Percentiles rank a stretch among this genome's conserved stretches.
Conservation (phyloP, 768 basidiomycete species). For the Mycena vitilis region DNA sequence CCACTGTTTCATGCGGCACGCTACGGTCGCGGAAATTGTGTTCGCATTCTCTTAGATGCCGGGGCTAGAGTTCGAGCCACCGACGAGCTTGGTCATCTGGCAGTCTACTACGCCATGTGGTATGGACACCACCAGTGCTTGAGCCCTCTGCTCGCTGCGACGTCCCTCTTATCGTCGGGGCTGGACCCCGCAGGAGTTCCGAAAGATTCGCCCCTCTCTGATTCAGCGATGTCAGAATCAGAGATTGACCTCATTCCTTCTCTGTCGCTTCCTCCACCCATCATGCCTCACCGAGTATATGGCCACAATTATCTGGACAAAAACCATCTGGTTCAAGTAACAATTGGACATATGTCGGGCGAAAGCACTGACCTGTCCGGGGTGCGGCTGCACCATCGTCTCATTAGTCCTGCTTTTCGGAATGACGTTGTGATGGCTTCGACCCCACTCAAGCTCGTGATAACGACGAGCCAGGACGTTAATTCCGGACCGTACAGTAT, state of each 20-base stretch:
- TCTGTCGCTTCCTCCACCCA: constrained; percentile 95
- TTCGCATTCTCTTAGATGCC: constrained; percentile 82
- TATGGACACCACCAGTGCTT: constrained; percentile 86
- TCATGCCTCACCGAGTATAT: constrained; percentile 97
- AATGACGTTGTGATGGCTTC: constrained; percentile 77
- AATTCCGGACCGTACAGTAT: constrained; percentile 92
- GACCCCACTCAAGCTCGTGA: constrained; percentile 92
- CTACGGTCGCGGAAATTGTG: constrained; percentile 81
- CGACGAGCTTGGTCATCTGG: constrained; percentile 88
- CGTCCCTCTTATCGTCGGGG: constrained; percentile 45
- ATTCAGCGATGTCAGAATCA: constrained; percentile 56
- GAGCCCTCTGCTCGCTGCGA: constrained; percentile 64
- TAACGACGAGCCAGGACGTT: constrained; percentile 88
- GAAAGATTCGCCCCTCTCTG: constrained; percentile 55
- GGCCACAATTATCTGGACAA: constrained; percentile 96
- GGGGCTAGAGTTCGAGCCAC: constrained; percentile 78
- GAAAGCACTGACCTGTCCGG: constrained; percentile 50
- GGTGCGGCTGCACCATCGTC: constrained; percentile 79
- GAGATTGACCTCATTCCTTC: constrained; percentile 95
- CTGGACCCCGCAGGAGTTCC: constrained; percentile 38
- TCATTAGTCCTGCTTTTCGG: constrained; percentile 75
- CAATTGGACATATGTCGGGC: constrained; percentile 76
- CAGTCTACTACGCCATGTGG: constrained; percentile 97
- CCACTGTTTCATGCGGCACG: constrained; percentile 96
- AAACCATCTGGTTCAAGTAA: constrained; percentile 86